Evolutionary conservation across 352 stramenopile genomes (phyloP), one percentile per base, ranked within the genome.

Genomic region (Blastocystis sp.): DNA sequence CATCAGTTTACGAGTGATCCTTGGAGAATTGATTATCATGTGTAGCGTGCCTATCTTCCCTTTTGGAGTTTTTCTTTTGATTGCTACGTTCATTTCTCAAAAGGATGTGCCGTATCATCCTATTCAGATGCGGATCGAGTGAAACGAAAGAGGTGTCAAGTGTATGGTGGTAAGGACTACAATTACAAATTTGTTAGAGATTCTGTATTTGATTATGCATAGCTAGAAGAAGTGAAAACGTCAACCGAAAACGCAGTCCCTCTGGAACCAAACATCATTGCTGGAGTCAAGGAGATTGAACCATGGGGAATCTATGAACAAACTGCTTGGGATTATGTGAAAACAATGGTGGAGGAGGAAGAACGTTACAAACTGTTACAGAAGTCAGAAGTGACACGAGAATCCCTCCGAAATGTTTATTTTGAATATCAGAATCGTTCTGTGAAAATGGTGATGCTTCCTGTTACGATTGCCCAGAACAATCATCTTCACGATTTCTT

Each of bases 11-110:
- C 16, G 71, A 6, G 71, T 83, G 32, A 4, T 27, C 21, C 29
- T 19, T 52, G 29, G 1, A 19, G 14, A 43, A 1, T 2, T n/a
- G 54, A 63, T 16, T 51, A 16, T 66, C 35, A 67, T 21, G 11
- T 16, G 54, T 78, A 83, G 71, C 49, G 37, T 32, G 71, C 71
- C 0, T 83, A 83, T 66, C 71, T 83, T 83, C 71, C 71, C 24
- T 83, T 83, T 46, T 83, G 71, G 71, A 83, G 71, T 67, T 83
- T 83, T 67, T 83, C 71, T 14, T 83, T 83, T 42, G 71, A 83
- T 52, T 83, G 71, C 24, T 61, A 66, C 24, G 51, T 63, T n/a
- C 71, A 83, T 32, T 83, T 83, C 51, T 42, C 29, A 16, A 54
- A 54, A 9, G 71, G 71, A 39, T 83, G 46, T 24, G 71, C 52